A percentile compares a stretch with the other conserved stretches of the same genome.
Evolutionary conservation across 1,284 basidiomycete genomes (phyloP).

Genomic region (Sphaerobolus stellatus): DNA sequence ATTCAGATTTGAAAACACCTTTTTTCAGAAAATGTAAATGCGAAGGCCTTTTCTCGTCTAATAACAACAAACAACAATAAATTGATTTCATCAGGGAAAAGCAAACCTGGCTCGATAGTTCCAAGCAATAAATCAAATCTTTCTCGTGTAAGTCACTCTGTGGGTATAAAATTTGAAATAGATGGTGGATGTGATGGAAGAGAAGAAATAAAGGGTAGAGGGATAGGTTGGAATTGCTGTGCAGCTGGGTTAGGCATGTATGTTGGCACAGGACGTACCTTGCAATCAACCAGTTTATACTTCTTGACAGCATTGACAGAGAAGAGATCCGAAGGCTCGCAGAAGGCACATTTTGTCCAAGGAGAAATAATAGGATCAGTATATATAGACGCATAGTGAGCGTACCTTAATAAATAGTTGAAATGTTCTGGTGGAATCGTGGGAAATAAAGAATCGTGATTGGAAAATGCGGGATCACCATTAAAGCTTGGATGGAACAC

Average conservation of each 20-base stretch:
- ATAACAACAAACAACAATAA: conserved; percentile 30
- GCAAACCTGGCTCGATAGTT: conserved; percentile 26
- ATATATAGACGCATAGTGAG: too few species aligned
- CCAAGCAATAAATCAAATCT: conserved; percentile 18
- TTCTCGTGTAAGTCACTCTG: conserved; percentile 18
- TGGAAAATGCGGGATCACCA: too few species aligned
- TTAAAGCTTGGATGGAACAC: too few species aligned
- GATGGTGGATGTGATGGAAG: conserved; percentile 12
- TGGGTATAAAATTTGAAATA: conserved; percentile 21
- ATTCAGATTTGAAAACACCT: conserved; percentile 34
- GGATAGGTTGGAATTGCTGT: conserved; percentile 19
- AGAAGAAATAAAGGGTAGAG: conserved; percentile 13
- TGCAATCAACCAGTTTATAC: conserved; percentile 25
- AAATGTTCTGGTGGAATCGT: too few species aligned
- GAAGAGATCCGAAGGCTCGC: too few species aligned
- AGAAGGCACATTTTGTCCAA: too few species aligned
- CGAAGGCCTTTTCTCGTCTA: conserved; percentile 28
- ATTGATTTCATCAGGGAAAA: conserved; percentile 32
- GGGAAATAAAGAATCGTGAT: too few species aligned
- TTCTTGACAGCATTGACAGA: too few species aligned
- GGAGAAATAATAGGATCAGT: too few species aligned
- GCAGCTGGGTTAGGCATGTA: conserved; percentile 23
- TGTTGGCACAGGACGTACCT: conserved; percentile 27
- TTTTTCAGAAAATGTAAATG: conserved; percentile 34
- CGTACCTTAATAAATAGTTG: too few species aligned